Percentiles rank a stretch among this genome's conserved stretches.
These are phyloP conservation scores for Maudiozyma turicensis DNA, from an alignment of 805 yeast genomes.

Conservation along the genomic window DNA sequence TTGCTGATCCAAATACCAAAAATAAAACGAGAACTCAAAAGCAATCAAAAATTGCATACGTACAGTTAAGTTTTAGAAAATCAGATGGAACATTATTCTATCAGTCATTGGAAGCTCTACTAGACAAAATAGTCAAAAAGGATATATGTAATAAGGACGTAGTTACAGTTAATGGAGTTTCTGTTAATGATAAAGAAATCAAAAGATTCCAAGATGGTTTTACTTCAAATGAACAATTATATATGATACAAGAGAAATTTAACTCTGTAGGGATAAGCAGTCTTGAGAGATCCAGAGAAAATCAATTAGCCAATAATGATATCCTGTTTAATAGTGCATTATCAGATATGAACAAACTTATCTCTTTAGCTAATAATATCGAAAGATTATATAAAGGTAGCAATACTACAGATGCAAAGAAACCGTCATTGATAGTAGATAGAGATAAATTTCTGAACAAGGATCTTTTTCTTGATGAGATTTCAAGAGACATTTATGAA, in stretches of 20 bases:
- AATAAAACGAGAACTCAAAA: not conserved
- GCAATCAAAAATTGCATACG: constrained; percentile 14
- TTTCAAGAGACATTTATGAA: constrained; percentile 73
- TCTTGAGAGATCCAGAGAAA: constrained; percentile 48
- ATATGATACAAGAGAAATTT: constrained; percentile 20
- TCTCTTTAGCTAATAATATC: constrained; percentile 71
- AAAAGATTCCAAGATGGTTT: not conserved
- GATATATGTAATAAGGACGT: constrained; percentile 24
- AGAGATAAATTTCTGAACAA: constrained; percentile 30
- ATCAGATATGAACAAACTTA: constrained; percentile 64
- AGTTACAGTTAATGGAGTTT: constrained; percentile 26
- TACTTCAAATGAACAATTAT: not conserved
- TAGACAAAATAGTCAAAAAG: constrained; percentile 33
- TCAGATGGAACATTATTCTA: constrained; percentile 55
- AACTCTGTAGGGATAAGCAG: constrained; percentile 59
- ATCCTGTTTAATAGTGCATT: constrained; percentile 56
- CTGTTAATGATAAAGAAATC: constrained; percentile 6
- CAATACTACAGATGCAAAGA: not conserved
- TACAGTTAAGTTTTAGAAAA: constrained; percentile 66
- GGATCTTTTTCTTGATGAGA: constrained; percentile 46
- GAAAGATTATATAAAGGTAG: constrained; percentile 37
- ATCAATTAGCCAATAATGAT: constrained; percentile 48
- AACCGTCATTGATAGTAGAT: constrained; percentile 24
- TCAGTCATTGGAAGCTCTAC: constrained; percentile 33
- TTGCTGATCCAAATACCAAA: not conserved